Conservation (phyloP, 257 asterid genomes). For the Penstemon barbatus region DNA sequence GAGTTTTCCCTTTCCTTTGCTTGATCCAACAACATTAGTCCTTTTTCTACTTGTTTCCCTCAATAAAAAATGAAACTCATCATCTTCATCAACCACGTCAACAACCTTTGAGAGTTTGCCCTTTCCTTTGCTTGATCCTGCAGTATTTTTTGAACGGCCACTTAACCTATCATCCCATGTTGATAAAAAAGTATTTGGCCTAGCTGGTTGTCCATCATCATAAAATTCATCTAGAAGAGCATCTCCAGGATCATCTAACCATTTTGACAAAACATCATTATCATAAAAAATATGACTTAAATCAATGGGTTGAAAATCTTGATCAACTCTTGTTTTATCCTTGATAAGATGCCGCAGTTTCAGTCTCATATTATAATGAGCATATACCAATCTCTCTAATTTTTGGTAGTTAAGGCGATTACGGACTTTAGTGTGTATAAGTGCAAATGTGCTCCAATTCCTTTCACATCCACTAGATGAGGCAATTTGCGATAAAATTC, state of each 20-base stretch:
- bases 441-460: neutral
- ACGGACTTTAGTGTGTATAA: neutral
- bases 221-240: neutral
- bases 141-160: neutral
- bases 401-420: neutral
- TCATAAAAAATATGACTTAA: no score
- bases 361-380: no score
- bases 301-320: no score
- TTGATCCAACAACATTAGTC: no score
- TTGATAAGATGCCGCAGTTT: no score
- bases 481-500: neutral
- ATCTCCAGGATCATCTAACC: neutral
- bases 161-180: neutral
- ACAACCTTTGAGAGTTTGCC: no score
- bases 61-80: no score
- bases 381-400: neutral
- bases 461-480: neutral
- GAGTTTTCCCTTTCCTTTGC: no score
- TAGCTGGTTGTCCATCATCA: conserved; percentile 4
- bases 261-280: neutral
- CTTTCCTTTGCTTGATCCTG: neutral
- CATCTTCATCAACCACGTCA: no score
- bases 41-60: no score
- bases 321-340: no score
- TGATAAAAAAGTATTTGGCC: neutral